These are phyloP conservation scores for Aspergillus bertholletiae DNA, from an alignment of 495 filamentous ascomycete genomes.

Conservation along the genomic window DNA sequence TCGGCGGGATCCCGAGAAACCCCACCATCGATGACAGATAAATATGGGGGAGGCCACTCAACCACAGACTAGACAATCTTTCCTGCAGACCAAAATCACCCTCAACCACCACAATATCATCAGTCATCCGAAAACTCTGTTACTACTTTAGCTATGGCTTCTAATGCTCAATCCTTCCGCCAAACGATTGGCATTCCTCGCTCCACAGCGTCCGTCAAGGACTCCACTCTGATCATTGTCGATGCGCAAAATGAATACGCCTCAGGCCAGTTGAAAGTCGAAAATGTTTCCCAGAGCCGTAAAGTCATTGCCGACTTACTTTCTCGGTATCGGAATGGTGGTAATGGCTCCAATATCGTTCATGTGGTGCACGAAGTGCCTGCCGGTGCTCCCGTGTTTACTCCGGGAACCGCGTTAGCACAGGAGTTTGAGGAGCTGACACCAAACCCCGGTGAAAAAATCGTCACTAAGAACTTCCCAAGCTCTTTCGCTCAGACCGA, in stretches of 20 bases:
- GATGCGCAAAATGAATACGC: constrained; percentile 65
- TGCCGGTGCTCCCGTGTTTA: constrained; percentile 50
- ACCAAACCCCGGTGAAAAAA: constrained; percentile 42
- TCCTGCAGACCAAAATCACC: too few species aligned
- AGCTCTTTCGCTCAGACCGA: constrained; percentile 46
- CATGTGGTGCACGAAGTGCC: constrained; percentile 50
- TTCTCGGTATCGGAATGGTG: constrained; percentile 45
- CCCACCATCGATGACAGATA: background rate
- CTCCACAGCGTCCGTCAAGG: constrained; percentile 45
- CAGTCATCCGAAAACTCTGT: too few species aligned
- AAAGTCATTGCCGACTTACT: constrained; percentile 47
- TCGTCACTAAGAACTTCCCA: constrained; percentile 44
- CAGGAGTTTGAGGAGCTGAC: constrained; percentile 51
- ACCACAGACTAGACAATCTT: too few species aligned
- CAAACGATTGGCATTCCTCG: constrained; percentile 41
- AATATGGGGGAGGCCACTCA: background rate
- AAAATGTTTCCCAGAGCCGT: constrained; percentile 42
- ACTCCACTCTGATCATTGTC: constrained; percentile 58
- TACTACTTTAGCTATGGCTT: background rate
- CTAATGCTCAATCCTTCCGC: constrained; percentile 44
- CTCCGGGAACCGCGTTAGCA: constrained; percentile 47
- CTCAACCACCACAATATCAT: too few species aligned
- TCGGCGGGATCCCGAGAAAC: background rate
- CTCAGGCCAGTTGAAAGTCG: constrained; percentile 45
- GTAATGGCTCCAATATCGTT: constrained; percentile 39